Percentiles rank a stretch among this genome's conserved stretches.
phyloP scores from a whole-genome alignment of 2,329 filamentous ascomycete genomes.

The Colletotrichum kahawae region DNA sequence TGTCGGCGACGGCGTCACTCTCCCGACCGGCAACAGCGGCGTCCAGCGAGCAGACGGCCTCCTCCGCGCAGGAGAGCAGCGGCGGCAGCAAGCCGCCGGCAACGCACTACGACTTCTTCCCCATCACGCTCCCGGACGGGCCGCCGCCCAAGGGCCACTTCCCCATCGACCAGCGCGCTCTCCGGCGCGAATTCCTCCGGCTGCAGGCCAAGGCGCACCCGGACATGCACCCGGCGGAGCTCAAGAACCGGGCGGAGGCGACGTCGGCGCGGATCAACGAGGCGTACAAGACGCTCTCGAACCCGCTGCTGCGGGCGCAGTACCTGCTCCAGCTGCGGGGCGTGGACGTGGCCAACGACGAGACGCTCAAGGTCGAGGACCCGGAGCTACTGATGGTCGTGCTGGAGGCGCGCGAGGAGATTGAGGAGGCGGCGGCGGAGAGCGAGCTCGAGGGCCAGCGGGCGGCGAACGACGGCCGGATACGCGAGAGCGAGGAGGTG shows the following conservation, averaged over 20 bases:
- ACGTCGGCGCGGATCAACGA: constrained; percentile 87
- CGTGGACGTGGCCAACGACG: constrained; percentile 81
- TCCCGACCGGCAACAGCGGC: not conserved
- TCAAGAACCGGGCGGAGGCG: constrained; percentile 71
- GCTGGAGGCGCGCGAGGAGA: constrained; percentile 77
- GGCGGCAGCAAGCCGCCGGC: constrained; percentile 25
- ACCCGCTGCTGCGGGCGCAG: constrained; percentile 84
- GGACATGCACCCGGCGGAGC: constrained; percentile 63
- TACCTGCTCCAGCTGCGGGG: constrained; percentile 80
- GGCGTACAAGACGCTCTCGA: constrained; percentile 83
- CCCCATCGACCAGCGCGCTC: constrained; percentile 68
- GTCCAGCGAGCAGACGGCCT: not conserved
- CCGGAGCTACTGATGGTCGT: constrained; percentile 77
- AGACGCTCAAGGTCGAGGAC: constrained; percentile 72
- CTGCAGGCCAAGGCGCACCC: constrained; percentile 82
- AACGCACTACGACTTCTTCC: constrained; percentile 90
- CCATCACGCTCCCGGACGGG: constrained; percentile 74
- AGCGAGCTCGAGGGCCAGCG: constrained; percentile 65
- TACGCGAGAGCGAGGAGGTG: constrained; percentile 64
- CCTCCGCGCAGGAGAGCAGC: not conserved
- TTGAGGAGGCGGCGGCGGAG: constrained; percentile 74
- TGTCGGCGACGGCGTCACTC: not conserved
- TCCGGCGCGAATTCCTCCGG: constrained; percentile 85
- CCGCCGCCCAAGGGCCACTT: constrained; percentile 82
- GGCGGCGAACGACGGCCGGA: constrained; percentile 70